These are phyloP conservation scores for Vigna reflexopilosa DNA, from an alignment of 306 rosid species.

Conservation along the genomic window DNA sequence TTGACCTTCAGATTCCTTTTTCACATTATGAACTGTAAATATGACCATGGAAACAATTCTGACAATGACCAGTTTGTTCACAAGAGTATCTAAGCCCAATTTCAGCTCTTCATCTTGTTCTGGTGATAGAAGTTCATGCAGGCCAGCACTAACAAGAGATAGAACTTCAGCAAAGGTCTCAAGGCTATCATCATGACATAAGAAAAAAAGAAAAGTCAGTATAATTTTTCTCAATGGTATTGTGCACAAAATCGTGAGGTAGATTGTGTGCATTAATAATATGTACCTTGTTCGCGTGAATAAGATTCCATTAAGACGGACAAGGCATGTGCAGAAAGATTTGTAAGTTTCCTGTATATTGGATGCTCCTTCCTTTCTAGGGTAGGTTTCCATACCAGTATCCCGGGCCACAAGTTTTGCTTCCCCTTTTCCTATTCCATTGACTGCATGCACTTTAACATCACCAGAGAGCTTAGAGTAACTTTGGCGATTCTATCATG, in stretches of 20 bases:
- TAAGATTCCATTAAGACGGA: slow-evolving; percentile 94
- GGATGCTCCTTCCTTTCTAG: slow-evolving; percentile 57
- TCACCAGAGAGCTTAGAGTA: slow-evolving; percentile 75
- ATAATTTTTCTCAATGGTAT: slow-evolving; percentile 9
- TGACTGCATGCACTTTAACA: slow-evolving; percentile 57
- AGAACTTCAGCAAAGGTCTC: slow-evolving; percentile 90
- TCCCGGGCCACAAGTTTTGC: slow-evolving; percentile 56
- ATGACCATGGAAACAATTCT: slow-evolving; percentile 75
- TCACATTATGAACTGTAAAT: slow-evolving; percentile 80
- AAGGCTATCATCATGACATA: slow-evolving; percentile 58
- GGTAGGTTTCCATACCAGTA: slow-evolving; percentile 50
- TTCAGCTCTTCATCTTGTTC: slow-evolving; percentile 74
- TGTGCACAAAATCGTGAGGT: not conserved
- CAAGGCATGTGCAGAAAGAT: slow-evolving; percentile 71
- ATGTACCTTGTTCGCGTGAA: slow-evolving; percentile 90
- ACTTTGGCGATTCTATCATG: slow-evolving; percentile 85
- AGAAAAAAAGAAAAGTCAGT: slow-evolving; percentile 38
- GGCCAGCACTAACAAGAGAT: slow-evolving; percentile 63
- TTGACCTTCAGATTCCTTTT: slow-evolving; percentile 88
- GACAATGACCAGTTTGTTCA: slow-evolving; percentile 74
- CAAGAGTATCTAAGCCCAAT: slow-evolving; percentile 73
- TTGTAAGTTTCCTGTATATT: slow-evolving; percentile 60
- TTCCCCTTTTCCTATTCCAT: slow-evolving; percentile 75
- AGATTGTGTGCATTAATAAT: not conserved
- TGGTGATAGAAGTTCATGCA: slow-evolving; percentile 67